phyloP scores from a whole-genome alignment of 768 basidiomycete genomes.

The Phaeotremella skinneri region DNA sequence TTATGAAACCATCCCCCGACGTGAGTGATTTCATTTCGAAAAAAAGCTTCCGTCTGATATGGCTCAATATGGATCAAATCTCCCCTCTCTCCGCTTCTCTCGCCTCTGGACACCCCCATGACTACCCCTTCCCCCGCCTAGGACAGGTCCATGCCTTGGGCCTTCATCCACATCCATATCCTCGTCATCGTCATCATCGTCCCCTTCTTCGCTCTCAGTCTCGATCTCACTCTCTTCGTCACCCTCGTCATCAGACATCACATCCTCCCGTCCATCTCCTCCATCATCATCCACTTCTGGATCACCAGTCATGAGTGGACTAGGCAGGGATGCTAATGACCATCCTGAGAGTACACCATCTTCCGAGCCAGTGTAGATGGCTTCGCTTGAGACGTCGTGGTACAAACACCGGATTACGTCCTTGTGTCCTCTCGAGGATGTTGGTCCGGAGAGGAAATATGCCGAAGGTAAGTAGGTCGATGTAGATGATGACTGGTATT shows the following conservation, averaged over 20 bases:
- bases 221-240: conserved; percentile 42
- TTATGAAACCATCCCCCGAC: background rate
- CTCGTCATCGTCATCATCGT: conserved; percentile 12
- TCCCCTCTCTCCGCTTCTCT: conserved; percentile 8
- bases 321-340: conserved; percentile 30
- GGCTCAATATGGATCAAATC: conserved; percentile 8
- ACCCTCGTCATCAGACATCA: conserved; percentile 20
- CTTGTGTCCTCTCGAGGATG: conserved; percentile 36
- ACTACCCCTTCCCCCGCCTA: background rate
- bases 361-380: conserved; percentile 51
- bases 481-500: conserved; percentile 28
- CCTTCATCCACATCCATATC: conserved; percentile 11
- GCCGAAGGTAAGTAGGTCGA: conserved; percentile 41
- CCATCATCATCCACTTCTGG: conserved; percentile 42
- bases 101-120: background rate
- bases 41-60: background rate
- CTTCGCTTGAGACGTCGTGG: conserved; percentile 43
- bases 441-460: conserved; percentile 38
- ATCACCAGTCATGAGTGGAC: conserved; percentile 38
- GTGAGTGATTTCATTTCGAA: background rate
- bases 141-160: conserved; percentile 9
- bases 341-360: conserved; percentile 49
- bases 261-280: conserved; percentile 29
- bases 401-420: conserved; percentile 48
- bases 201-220: conserved; percentile 27